Base-by-base conservation (phyloP, 139 green algal genomes). In the Asterochloris erici region DNA sequence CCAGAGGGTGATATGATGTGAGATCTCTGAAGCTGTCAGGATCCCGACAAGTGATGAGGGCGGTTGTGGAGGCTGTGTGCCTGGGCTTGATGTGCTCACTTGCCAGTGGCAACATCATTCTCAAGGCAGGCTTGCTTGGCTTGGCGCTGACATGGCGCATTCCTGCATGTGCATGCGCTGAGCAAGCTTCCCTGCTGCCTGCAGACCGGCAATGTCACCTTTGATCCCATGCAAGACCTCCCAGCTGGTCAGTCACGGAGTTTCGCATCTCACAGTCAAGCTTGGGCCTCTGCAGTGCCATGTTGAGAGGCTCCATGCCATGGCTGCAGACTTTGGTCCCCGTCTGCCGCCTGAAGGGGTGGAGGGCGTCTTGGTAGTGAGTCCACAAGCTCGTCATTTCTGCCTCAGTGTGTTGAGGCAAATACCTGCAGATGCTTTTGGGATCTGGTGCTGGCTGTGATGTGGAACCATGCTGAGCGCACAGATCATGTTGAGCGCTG, bases 251-350 rank as follows among this genome's bases (percentile, higher is more conserved):
- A 54, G 38, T 54, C 38, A 54, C n/a, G 38, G 6, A 54, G 38
- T 54, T 2, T 54, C 6, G 38, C 2, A 54, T 6, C 38, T 54
- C 38, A 54, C 38, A 54, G 38, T 54, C 38, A 54, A 54, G 38
- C 38, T 54, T 54, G 38, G 38, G 38, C 38, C 38, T 54, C 38
- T 6, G 6, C 38, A 10, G 38, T 54, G 38, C 4, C 38, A 54
- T 54, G 38, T 54, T 54, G 38, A 54, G 4, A 54, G 38, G 38
- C 38, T 54, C 38, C 38, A 54, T 54, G 38, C 6, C 26, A 77
- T 95, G 54, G 89, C 90, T 1, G 88, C 89, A 66, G 89, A 96
- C 61, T 97, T 97, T 82, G 93, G 93, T 0, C 90, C 90, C 10
- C 80, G 82, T 0, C 68, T 97, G 15, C 85, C 88, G 0, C 83